Evolutionary conservation across 106 monocot genomes (phyloP), one percentile per base, ranked within the genome.

Genomic region (Xerophyta viscosa): DNA sequence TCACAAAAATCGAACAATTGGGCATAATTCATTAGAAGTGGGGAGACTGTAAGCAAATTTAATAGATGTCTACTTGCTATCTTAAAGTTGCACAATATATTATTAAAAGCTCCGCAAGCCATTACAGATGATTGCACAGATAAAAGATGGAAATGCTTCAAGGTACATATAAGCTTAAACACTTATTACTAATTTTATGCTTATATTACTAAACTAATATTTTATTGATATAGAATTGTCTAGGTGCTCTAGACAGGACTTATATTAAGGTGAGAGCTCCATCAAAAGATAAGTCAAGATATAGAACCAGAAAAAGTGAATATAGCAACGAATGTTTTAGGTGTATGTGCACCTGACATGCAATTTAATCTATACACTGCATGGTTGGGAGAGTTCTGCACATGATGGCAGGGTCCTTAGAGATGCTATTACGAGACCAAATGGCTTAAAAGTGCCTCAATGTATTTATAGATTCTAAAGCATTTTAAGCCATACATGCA

Each of bases 311-410:
- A 8, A 46, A 46, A 46, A 46, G 20, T 15, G 19, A 25, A 60
- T 6, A 37, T 60, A 17, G 26, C 44, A 6, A 60, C 44, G 7
- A 60, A 27, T 60, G 27, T 60, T 10, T 46, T 60, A 12, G 26
- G 60, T 19, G 60, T 46, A 9, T 60, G 60, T 41, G 44, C 44
- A 17, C 25, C 27, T 27, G 20, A 60, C 24, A 46, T 60, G 29
- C 25, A 57, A 24, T 57, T 57, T 41, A 57, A n/a, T 41, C 6
- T 41, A 57, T 56, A 37, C 41, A 4, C 23, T 57, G 13, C 20
- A 0, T 25, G 15, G 37, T 24, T 57, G 14, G 57, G 21, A 57
- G 24, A 39, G 57, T 23, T 57, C 17, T 22, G 41, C 57, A 11
- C 1, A 5, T 24, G 23, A 57, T 41, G 2, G 7, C n/a, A 57